Percentiles rank a stretch among this genome's conserved stretches.
phyloP scores from a whole-genome alignment of 2,329 filamentous ascomycete genomes.

The Xylariales sp. region DNA sequence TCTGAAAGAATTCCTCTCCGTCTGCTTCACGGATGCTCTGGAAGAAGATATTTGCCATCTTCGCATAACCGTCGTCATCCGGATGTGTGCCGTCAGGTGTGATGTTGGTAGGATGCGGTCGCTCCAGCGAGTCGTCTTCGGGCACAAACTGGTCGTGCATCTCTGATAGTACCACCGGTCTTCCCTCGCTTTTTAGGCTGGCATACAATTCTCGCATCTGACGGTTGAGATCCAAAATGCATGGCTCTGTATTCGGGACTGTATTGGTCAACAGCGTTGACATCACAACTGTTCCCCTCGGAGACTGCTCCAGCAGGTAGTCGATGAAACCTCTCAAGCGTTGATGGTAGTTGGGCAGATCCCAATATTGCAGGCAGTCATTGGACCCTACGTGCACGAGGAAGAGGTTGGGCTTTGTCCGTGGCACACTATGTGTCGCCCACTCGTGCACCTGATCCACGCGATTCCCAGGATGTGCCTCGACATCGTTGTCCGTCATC shows the following conservation, averaged over 20 bases:
- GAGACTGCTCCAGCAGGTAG: constrained; percentile 18
- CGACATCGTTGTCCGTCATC: constrained; percentile 23
- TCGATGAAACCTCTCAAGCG: constrained; percentile 18
- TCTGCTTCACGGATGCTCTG: constrained; percentile 18
- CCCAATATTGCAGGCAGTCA: constrained; percentile 22
- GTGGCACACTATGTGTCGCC: constrained; percentile 14
- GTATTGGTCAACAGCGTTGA: constrained; percentile 22
- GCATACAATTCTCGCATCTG: constrained; percentile 17
- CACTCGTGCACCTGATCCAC: constrained; percentile 22
- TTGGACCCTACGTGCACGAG: constrained; percentile 26
- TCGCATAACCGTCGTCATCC: constrained; percentile 18
- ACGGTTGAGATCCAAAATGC: constrained; percentile 17
- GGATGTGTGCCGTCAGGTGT: constrained; percentile 22
- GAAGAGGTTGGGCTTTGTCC: constrained; percentile 21
- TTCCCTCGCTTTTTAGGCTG: constrained; percentile 9
- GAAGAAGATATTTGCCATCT: constrained; percentile 20
- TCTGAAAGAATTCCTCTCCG: constrained; percentile 13
- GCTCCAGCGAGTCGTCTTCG: constrained; percentile 9
- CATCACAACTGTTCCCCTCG: constrained; percentile 20
- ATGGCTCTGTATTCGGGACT: constrained; percentile 14
- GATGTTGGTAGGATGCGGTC: constrained; percentile 15
- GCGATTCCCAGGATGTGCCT: constrained; percentile 21
- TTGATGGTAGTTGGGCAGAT: constrained; percentile 14
- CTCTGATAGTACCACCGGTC: constrained; percentile 20
- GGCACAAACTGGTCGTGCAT: constrained; percentile 21